Evolutionary conservation across 345 rosid genomes (phyloP), one percentile per base, ranked within the genome.

Genomic region (Eucalyptus marginata): DNA sequence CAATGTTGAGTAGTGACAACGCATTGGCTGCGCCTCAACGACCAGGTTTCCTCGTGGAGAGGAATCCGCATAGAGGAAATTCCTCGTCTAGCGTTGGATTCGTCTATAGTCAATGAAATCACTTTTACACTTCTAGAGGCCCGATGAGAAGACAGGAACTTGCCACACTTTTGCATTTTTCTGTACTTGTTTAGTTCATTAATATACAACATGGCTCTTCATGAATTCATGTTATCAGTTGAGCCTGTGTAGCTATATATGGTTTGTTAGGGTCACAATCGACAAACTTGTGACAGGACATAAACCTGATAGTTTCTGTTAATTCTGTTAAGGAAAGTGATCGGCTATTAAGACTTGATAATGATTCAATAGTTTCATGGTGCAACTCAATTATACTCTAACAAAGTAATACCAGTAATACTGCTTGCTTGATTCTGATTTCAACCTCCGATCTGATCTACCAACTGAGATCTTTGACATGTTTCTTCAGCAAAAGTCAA

Each of bases 1-100:
- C 90, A 59, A 93, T 92, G 93, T 88, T 93, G 86, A 88, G 91
- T 44, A 91, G 93, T 47, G 93, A 40, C 43, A 88, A 89, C 17
- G 88, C 91, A 40, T 85, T 93, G 91, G 90, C 91, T 20, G 87
- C 43, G 68, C 94, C 93, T 52, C 91, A 49, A 87, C 89, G 87
- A 12, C 92, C 92, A 2, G 93, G 93, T 22, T 93, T 76, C 80
- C 91, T 93, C 87, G 33, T 85, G 5, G 93, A 91, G 49, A 88
- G 89, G 46, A 93, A 86, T 36, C 92, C 90, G 25, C 52, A 40
- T 4, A 88, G 66, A 64, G 89, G 89, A 9, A 90, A 85, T 84
- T 90, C 92, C 2, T 89, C 88, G 6, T 90, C 91, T 6, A 85
- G 36, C 36, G 36, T 36, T 36, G 89, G 64, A 88, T 51, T 79